Percentiles rank a stretch among this genome's conserved stretches.
Evolutionary conservation across 805 yeast genomes (phyloP).

Genomic region (Teunomyces gatunensis): DNA sequence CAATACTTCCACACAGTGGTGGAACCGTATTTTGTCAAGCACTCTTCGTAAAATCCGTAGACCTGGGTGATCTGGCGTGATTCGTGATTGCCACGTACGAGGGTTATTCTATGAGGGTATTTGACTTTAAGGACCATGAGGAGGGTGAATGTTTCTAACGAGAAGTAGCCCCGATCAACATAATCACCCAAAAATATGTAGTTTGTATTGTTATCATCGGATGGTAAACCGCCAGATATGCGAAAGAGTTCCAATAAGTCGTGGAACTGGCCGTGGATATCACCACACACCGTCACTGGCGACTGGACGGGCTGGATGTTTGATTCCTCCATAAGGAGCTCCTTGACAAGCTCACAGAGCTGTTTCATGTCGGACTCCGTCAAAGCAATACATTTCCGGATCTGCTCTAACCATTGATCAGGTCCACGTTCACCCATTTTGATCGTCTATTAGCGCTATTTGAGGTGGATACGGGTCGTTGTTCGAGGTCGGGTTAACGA

Average conservation of each 20-base stretch:
- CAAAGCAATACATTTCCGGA: conserved; percentile 82
- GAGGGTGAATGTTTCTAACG: conserved; percentile 89
- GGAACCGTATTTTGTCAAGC: conserved; percentile 87
- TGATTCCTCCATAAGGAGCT: conserved; percentile 91
- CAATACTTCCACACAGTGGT: conserved; percentile 96
- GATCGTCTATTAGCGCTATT: background rate
- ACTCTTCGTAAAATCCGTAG: conserved; percentile 96
- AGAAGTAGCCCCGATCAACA: conserved; percentile 96
- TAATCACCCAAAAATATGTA: conserved; percentile 93
- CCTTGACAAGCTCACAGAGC: conserved; percentile 92
- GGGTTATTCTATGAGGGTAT: conserved; percentile 79
- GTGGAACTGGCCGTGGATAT: conserved; percentile 97
- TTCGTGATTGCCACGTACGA: conserved; percentile 97
- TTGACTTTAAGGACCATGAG: conserved; percentile 91
- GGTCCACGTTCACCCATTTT: conserved; percentile 77
- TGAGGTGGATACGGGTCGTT: background rate
- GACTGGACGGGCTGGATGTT: conserved; percentile 91
- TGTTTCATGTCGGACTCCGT: conserved; percentile 95
- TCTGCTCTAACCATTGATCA: conserved; percentile 93
- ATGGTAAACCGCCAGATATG: conserved; percentile 90
- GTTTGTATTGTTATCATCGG: conserved; percentile 57
- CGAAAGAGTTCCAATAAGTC: conserved; percentile 88
- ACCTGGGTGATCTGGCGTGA: conserved; percentile 98
- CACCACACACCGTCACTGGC: conserved; percentile 96
- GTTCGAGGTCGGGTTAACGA: background rate